Evolutionary conservation across 1,284 basidiomycete genomes (phyloP).

Genomic region (Ceratobasidium sp.): DNA sequence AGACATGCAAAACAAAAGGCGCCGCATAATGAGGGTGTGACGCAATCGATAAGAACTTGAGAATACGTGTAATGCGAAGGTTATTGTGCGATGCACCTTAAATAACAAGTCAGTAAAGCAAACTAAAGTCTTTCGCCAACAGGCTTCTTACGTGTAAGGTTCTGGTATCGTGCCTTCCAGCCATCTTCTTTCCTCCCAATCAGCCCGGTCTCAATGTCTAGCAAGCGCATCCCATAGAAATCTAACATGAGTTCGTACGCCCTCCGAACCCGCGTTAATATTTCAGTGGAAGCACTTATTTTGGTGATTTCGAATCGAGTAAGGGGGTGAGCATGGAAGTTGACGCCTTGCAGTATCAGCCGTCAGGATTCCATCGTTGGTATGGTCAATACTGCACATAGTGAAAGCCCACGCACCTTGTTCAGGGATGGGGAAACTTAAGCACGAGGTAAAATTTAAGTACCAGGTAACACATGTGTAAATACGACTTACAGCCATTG

Average conservation of each 20-base stretch:
- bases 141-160: constrained; percentile 71
- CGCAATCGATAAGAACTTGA: constrained; percentile 80
- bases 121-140: constrained; percentile 10
- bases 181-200: constrained; percentile 64
- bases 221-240: constrained; percentile 78
- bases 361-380: constrained; percentile 53
- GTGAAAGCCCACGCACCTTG: constrained; percentile 59
- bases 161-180: constrained; percentile 65
- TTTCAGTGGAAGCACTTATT: constrained; percentile 68
- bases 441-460: no score
- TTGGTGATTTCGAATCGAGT: constrained; percentile 73
- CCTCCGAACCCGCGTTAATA: constrained; percentile 66
- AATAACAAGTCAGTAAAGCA: constrained; percentile 14
- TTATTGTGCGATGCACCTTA: constrained; percentile 78
- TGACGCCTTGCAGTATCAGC: constrained; percentile 60
- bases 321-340: constrained; percentile 74
- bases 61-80: constrained; percentile 80
- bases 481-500: constrained; percentile 75
- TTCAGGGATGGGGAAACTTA: constrained; percentile 76
- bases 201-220: constrained; percentile 70
- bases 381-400: background rate
- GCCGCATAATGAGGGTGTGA: constrained; percentile 73
- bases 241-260: constrained; percentile 80
- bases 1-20: constrained; percentile 76
- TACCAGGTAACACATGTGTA: no score